Conservation (phyloP, 2,329 filamentous ascomycete species). For the Scytalidium lignicola region DNA sequence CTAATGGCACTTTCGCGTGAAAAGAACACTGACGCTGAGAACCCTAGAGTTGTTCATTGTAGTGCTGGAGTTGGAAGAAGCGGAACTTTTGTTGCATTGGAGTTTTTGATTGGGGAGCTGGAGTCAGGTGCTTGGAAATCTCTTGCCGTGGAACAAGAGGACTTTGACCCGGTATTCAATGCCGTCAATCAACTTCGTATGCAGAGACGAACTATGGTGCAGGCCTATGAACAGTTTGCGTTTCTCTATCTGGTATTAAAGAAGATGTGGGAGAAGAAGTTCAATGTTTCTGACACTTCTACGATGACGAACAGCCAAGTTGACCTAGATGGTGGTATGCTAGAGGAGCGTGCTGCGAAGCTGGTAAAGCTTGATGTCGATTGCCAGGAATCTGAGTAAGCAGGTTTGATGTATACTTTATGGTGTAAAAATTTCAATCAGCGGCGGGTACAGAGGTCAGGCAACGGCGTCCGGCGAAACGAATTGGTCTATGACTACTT, state of each 20-base stretch:
- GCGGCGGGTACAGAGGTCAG: neutral
- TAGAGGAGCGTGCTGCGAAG: neutral
- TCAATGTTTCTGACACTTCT: slow-evolving; percentile 25
- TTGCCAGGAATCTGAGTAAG: neutral
- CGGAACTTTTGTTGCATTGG: slow-evolving; percentile 94
- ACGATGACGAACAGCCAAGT: neutral
- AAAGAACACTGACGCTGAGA: slow-evolving; percentile 49
- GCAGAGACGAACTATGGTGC: slow-evolving; percentile 94
- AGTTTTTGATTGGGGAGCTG: slow-evolving; percentile 81
- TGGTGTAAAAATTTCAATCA: neutral
- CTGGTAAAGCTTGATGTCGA: neutral
- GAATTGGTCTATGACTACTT: neutral
- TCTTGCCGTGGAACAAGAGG: slow-evolving; percentile 25
- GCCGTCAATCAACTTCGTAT: slow-evolving; percentile 77
- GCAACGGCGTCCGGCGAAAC: neutral
- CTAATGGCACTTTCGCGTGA: slow-evolving; percentile 63
- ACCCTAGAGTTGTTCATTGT: slow-evolving; percentile 79
- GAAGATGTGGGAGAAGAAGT: slow-evolving; percentile 66
- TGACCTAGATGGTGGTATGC: neutral
- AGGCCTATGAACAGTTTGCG: slow-evolving; percentile 74
- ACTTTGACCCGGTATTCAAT: slow-evolving; percentile 66
- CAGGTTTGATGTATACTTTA: neutral
- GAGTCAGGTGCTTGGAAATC: slow-evolving; percentile 55
- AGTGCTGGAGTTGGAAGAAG: slow-evolving; percentile 91
- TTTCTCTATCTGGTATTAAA: slow-evolving; percentile 87